Conservation (phyloP, 805 yeast genomes). For the Lipomyces sp. region DNA sequence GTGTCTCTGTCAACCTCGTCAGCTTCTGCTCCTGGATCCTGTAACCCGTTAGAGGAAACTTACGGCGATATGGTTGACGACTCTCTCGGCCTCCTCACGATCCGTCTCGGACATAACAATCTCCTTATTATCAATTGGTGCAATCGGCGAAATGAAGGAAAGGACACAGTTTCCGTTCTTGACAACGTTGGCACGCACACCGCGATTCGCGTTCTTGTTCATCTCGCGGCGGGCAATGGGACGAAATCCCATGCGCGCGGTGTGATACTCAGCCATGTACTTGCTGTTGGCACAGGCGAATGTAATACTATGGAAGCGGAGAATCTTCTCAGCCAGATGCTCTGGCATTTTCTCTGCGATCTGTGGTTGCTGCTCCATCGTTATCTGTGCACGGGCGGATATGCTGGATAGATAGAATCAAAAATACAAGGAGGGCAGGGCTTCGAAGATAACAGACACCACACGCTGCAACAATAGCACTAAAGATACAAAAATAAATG, state of each 20-base stretch:
- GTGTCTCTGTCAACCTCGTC: slow-evolving; percentile 49
- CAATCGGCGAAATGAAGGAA: slow-evolving; percentile 51
- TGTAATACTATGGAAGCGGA: slow-evolving; percentile 13
- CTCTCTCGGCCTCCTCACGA: slow-evolving; percentile 15
- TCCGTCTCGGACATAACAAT: slow-evolving; percentile 37
- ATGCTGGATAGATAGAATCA: neutral
- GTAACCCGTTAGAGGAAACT: neutral
- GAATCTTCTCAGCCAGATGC: slow-evolving; percentile 15
- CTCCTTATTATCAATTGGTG: slow-evolving; percentile 45
- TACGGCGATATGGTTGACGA: slow-evolving; percentile 18
- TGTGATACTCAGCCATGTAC: slow-evolving; percentile 55
- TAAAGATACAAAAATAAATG: neutral
- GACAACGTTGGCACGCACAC: slow-evolving; percentile 55
- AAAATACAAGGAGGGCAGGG: neutral
- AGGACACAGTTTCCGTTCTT: slow-evolving; percentile 59
- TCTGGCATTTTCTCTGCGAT: slow-evolving; percentile 16
- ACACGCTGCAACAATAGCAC: neutral
- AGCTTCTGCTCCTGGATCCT: neutral
- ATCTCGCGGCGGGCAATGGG: slow-evolving; percentile 67
- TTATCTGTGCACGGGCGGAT: neutral
- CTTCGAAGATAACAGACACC: neutral
- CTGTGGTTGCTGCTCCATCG: neutral
- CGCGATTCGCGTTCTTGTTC: slow-evolving; percentile 61
- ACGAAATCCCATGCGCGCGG: slow-evolving; percentile 63
- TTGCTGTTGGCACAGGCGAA: slow-evolving; percentile 15